Percentiles rank a stretch among this genome's conserved stretches.
These are phyloP conservation scores for Alternaria novae-zelandiae DNA, from an alignment of 2,329 filamentous ascomycete genomes.

Conservation along the genomic window DNA sequence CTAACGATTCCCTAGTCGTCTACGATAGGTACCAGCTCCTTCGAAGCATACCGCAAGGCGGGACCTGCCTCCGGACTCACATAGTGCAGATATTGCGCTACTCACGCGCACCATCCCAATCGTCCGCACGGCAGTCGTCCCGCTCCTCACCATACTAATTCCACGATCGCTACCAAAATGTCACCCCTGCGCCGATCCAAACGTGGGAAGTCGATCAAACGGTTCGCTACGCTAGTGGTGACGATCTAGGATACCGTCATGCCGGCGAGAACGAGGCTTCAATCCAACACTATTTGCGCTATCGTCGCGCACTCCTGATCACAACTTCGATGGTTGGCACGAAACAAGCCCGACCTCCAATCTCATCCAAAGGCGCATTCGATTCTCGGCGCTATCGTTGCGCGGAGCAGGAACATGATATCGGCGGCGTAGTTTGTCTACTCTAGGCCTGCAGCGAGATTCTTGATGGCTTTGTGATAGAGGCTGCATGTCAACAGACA, in stretches of 20 bases:
- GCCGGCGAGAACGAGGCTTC: background rate
- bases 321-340: background rate
- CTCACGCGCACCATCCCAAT: background rate
- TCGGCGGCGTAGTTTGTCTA: background rate
- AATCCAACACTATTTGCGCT: background rate
- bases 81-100: background rate
- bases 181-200: background rate
- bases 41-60: too few relatives aligned
- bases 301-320: background rate
- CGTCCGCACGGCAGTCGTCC: background rate
- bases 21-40: too few relatives aligned
- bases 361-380: background rate
- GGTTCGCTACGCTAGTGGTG: background rate
- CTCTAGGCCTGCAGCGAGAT: background rate
- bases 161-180: background rate
- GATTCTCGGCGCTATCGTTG: background rate
- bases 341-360: background rate
- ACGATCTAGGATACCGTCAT: background rate
- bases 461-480: accelerated
- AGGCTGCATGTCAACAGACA: background rate
- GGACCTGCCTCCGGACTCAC: too few relatives aligned
- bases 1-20: too few relatives aligned
- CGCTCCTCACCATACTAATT: background rate
- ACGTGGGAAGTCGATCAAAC: background rate
- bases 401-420: background rate